Conservation (phyloP, 1,139 yeast species). For the Ashbya aceris region DNA sequence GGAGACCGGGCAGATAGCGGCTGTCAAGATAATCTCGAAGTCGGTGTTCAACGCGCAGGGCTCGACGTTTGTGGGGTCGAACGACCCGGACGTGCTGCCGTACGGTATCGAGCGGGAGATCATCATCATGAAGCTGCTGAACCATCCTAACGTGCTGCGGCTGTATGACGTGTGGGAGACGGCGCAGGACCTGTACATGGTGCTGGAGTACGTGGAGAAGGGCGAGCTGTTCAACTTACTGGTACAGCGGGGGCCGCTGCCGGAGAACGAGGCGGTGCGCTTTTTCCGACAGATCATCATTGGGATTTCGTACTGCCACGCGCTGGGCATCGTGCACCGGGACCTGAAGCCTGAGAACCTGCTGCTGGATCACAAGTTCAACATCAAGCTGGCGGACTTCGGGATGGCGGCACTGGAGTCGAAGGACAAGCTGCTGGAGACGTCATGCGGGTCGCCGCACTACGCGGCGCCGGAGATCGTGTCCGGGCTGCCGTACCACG, state of each 20-base stretch:
- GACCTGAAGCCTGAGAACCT: conserved; percentile 94
- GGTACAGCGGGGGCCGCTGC: conserved; percentile 78
- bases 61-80: conserved; percentile 31
- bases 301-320: conserved; percentile 91
- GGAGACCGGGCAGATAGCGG: conserved; percentile 81
- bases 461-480: conserved; percentile 98
- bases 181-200: conserved; percentile 81
- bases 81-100: conserved; percentile 56
- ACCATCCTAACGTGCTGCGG: conserved; percentile 93
- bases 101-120: conserved; percentile 96
- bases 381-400: conserved; percentile 94
- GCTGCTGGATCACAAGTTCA: conserved; percentile 73
- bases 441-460: conserved; percentile 97
- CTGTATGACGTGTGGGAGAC: conserved; percentile 98
- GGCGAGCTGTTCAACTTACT: conserved; percentile 92
- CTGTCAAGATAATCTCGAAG: conserved; percentile 93
- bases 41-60: conserved; percentile 39
- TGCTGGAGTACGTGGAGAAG: conserved; percentile 92
- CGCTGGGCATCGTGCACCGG: conserved; percentile 88
- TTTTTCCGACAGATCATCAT: conserved; percentile 87
- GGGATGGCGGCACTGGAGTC: conserved; percentile 99
- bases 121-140: conserved; percentile 79
- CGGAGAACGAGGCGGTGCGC: conserved; percentile 80
- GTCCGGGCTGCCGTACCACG: conserved; percentile 88
- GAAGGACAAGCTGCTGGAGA: conserved; percentile 72